Base-by-base conservation (phyloP, 108 stramenopile species). In the Skeletonema menzelii region DNA sequence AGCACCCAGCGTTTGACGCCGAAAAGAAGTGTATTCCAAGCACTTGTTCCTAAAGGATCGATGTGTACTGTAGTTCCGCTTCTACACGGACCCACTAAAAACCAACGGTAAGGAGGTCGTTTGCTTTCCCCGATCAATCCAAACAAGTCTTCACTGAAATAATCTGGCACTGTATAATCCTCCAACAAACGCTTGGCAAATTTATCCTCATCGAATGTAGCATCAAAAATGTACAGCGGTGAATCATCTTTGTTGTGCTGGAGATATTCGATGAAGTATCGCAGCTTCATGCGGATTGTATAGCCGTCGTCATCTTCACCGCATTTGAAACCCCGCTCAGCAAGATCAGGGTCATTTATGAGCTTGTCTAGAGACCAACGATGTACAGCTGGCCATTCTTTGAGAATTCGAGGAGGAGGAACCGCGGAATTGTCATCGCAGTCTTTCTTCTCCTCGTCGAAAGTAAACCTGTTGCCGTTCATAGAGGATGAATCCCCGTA, bases 101-200 rank as follows among this genome's bases (percentile, higher is more conserved):
- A 96, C 97, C 97, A 99, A 24, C 98, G 96, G 80, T 99, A 98
- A 17, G 99, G 99, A 17, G 99, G 98, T 19, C 99, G 89, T 6
- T 94, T 73, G 30, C 80, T 67, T 73, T 98, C 97, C 11, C 96
- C 96, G 7, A 97, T 91, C 27, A 97, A 75, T 6, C 82, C 60
- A 68, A 99, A 97, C 30, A 99, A 77, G 75, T 99, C 99, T 32
- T 99, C 95, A 10, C 76, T 70, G 75, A 99, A 99, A 69, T 96
- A 97, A 6, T 72, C 72, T 20, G 99, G 98, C 0, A 97, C 96
- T 67, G 88, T 96, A 37, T 92, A 93, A 63, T 95, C 94, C 13
- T 66, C 32, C 67, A 92, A 40, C 27, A 94, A 61, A 17, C 77
- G 76, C 53, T 88, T 83, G 26, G 86, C 88, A 55, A 67, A 59